These are phyloP conservation scores for Thuidium tamariscinum DNA, from an alignment of 225 moss, liverwort and hornwort species.

Conservation along the genomic window DNA sequence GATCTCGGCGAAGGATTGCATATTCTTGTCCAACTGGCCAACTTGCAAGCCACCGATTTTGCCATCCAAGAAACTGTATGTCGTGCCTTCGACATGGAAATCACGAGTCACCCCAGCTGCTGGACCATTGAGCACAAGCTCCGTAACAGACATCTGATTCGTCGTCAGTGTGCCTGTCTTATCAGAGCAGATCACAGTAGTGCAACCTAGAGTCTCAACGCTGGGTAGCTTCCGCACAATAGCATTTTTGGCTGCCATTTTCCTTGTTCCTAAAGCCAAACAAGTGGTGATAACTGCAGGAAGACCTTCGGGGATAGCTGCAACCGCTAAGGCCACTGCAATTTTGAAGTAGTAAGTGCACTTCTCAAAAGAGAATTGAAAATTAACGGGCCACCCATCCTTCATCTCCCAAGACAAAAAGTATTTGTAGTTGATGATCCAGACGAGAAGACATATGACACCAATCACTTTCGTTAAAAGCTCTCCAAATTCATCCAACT, in stretches of 20 bases:
- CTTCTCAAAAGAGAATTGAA: conserved; percentile 80
- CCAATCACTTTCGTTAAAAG: conserved; percentile 80
- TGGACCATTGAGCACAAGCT: conserved; percentile 68
- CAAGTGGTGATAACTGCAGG: conserved; percentile 97
- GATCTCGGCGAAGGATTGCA: conserved; percentile 69
- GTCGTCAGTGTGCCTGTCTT: conserved; percentile 96
- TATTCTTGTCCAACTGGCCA: conserved; percentile 54
- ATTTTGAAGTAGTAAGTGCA: conserved; percentile 98
- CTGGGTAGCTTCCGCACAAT: conserved; percentile 94
- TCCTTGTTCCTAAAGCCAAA: conserved; percentile 79
- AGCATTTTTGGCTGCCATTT: conserved; percentile 97
- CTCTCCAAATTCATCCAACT: conserved; percentile 90
- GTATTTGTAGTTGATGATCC: conserved; percentile 96
- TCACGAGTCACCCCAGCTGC: conserved; percentile 46
- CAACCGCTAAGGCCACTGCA: conserved; percentile 91
- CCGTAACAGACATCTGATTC: conserved; percentile 95
- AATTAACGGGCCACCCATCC: conserved; percentile 50
- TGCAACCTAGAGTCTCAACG: conserved; percentile 91
- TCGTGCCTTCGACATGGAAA: conserved; percentile 86
- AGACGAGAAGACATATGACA: conserved; percentile 83
- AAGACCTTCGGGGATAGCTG: conserved; percentile 91
- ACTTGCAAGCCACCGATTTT: conserved; percentile 38
- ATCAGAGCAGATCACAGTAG: conserved; percentile 94
- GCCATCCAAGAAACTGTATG: conserved; percentile 70
- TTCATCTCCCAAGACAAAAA: conserved; percentile 76